Base-by-base conservation (phyloP, 176 grass and related monocot species). In the Pontederia paniculata region DNA sequence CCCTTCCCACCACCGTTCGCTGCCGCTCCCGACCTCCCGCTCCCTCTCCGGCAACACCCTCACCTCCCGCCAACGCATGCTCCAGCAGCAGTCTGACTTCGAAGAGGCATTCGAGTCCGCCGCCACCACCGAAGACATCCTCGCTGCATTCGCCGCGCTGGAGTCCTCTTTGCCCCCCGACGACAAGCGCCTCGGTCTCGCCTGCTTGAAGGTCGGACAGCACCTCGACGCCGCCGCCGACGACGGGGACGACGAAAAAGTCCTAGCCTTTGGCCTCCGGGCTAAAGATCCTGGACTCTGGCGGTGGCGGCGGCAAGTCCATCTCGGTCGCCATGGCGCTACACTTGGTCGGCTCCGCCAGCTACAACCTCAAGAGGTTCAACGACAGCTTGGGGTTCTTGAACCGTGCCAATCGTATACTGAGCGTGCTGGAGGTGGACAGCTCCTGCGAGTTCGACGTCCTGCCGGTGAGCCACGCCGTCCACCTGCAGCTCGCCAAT, bases 171-270 rank as follows among this genome's bases (percentile, higher is more conserved):
- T 97, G 15, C 64, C 81, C 10, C 67, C 86, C n/a, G 47, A 52
- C 55, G 80, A 90, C 77, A 62, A 44, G 54, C 74, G 70, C 51
- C 91, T 97, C n/a, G 86, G 79, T 6, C 79, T 97, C 21, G 91
- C 91, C 59, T 97, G 91, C 77, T 63, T 97, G 51, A 97, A 97
- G 80, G 86, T 97, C 42, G 91, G 91, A 23, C 91, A 97, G 78
- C 86, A 90, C 60, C 82, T 97, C 28, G 91, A 97, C 1, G 64
- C 83, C 0, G 64, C 83, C 0, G 81, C 77, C 0, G 80, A 64
- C 67, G 60, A 65, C 28, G 61, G 56, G 2, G 60, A 90, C 9
- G 47, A 82, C 10, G 76, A 82, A 23, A 65, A 76, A 54, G 21
- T 97, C 63, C 79, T 97, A 50, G 12, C 51, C 25, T 79, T 89